Base-by-base conservation (phyloP, 371 early-diverging fungal species). In the Mucor irregularis region DNA sequence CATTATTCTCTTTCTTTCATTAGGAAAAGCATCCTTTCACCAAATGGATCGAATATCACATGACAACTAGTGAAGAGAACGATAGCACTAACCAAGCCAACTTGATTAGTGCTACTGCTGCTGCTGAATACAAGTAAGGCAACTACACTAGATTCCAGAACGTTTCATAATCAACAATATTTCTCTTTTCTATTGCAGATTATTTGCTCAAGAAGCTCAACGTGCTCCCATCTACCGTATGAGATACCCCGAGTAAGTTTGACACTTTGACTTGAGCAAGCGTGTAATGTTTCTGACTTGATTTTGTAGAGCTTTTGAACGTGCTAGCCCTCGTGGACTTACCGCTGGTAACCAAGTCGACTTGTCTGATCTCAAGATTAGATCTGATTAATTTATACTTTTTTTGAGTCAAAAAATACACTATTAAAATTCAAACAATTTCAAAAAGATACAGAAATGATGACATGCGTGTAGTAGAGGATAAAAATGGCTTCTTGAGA, bases 231-330 rank as follows among this genome's bases (percentile, higher is more conserved):
- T 78, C 39, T 54, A 74, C 25, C 78, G 78, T 45, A 60, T 72
- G 71, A 63, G 78, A 66, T 66, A 78, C 51, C 73, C 78, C 8
- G 78, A 78, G 78, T 78, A 73, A 73, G 73, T 50, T 0, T 33
- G 21, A 9, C 19, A 17, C 19, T 19, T 39, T 39, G 4, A 3
- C 7, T 39, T 39, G 6, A 13, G 7, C 9, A 40, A 31, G 11
- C 11, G 11, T 11, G 31, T 7, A 5, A 31, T n/a, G n/a, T n/a
- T n/a, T 31, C 30, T 39, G 24, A 8, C 14, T 13, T 28, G 28
- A 38, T n/a, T 19, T 34, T 14, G 21, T 56, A 77, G 77, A 44
- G 48, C 71, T 11, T 74, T 78, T 45, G 78, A 78, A 50, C 67
- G 67, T 45, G 64, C 61, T 47, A 78, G 78, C 49, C 61, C 75